Conservation (phyloP, 1,139 yeast genomes). For the Blastobotrys illinoisensis region DNA sequence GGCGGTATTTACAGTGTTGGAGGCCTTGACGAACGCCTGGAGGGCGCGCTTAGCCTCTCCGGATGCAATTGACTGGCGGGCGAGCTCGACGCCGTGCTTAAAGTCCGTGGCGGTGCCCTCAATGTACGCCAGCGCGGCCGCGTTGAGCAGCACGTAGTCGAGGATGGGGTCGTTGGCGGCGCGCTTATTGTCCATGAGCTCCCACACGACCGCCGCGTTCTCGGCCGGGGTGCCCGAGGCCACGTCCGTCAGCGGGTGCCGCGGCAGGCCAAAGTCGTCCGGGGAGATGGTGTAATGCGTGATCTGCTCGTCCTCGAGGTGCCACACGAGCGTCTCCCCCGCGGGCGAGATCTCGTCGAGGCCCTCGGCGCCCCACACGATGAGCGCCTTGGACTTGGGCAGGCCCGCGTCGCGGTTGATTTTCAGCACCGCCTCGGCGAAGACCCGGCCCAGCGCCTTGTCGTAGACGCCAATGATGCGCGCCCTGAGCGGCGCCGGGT, state of each 20-base stretch:
- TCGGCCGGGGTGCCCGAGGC: constrained; percentile 81
- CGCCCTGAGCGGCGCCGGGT: constrained; percentile 80
- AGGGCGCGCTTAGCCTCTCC: constrained; percentile 65
- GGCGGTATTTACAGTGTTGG: constrained; percentile 9
- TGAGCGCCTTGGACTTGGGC: constrained; percentile 54
- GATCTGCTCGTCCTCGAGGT: constrained; percentile 35
- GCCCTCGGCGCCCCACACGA: constrained; percentile 88
- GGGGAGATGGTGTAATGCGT: constrained; percentile 38
- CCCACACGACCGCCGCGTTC: constrained; percentile 61
- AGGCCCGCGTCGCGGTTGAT: constrained; percentile 47
- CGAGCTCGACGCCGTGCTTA: constrained; percentile 72
- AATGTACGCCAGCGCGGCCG: constrained; percentile 80
- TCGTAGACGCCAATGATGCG: constrained; percentile 87
- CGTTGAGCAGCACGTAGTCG: constrained; percentile 81
- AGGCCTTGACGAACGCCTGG: constrained; percentile 47
- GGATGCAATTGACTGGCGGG: constrained; percentile 57
- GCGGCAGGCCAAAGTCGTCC: constrained; percentile 71
- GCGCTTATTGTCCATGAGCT: constrained; percentile 51
- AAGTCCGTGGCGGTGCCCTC: constrained; percentile 63
- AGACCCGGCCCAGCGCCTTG: constrained; percentile 70
- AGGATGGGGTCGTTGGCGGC: constrained; percentile 58
- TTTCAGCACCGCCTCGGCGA: constrained; percentile 70
- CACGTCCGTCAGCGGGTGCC: constrained; percentile 62
- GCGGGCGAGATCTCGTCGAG: constrained; percentile 90
- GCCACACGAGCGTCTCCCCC: constrained; percentile 80